Conservation (phyloP, 805 yeast genomes). For the Kazachstania psychrophila region DNA sequence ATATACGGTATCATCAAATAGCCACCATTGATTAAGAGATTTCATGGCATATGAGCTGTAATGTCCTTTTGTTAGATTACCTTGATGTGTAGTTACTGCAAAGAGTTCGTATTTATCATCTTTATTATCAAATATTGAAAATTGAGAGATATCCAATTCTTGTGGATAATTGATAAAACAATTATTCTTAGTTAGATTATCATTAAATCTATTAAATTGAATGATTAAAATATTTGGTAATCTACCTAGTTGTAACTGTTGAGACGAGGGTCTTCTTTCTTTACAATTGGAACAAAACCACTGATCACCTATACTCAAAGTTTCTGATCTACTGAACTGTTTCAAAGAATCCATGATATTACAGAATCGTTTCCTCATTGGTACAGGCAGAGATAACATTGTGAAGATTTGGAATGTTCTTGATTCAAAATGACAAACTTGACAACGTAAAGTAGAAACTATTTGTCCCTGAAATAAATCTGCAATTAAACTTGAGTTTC, state of each 20-base stretch:
- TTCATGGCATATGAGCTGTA: slow-evolving; percentile 75
- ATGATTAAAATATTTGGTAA: slow-evolving; percentile 72
- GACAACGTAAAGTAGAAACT: slow-evolving; percentile 66
- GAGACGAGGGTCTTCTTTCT: slow-evolving; percentile 50
- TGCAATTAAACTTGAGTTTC: slow-evolving; percentile 71
- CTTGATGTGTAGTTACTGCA: slow-evolving; percentile 79
- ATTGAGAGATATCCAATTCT: slow-evolving; percentile 53
- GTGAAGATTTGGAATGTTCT: slow-evolving; percentile 82
- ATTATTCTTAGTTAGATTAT: slow-evolving; percentile 41
- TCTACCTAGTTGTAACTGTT: slow-evolving; percentile 63
- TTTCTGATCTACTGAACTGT: slow-evolving; percentile 66
- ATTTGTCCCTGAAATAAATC: slow-evolving; percentile 86
- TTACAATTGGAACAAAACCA: slow-evolving; percentile 82
- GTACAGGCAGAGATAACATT: slow-evolving; percentile 71
- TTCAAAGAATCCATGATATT: slow-evolving; percentile 58
- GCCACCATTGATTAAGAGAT: slow-evolving; percentile 56
- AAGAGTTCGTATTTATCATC: slow-evolving; percentile 47
- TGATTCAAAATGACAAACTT: slow-evolving; percentile 64
- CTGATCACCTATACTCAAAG: slow-evolving; percentile 65
- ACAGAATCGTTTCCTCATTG: slow-evolving; percentile 33
- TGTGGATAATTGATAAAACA: slow-evolving; percentile 62
- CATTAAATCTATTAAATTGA: slow-evolving; percentile 73
- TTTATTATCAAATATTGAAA: slow-evolving; percentile 42
- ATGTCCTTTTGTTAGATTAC: slow-evolving; percentile 78
- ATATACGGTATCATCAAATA: slow-evolving; percentile 71